Evolutionary conservation across 23 red algal genomes (phyloP).

Genomic region (Gracilaria caudata): DNA sequence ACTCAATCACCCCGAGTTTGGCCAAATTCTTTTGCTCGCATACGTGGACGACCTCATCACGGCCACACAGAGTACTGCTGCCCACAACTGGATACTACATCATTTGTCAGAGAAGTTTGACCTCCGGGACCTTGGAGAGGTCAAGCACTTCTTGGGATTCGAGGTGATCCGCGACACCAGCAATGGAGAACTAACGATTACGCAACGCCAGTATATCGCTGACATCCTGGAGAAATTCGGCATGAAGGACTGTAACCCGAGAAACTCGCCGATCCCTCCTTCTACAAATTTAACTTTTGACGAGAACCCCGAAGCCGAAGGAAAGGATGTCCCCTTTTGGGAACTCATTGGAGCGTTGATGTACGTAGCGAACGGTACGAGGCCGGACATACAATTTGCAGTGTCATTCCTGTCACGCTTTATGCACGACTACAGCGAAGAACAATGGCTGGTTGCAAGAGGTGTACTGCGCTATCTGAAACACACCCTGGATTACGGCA

Average conservation of each 20-base stretch:
- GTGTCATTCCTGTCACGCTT: conserved; percentile 3
- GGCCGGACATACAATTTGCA: conserved; percentile 25
- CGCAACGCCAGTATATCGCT: not conserved
- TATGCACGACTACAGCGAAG: conserved; percentile 19
- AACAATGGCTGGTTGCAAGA: conserved; percentile 34
- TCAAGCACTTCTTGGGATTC: conserved; percentile 1
- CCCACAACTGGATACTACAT: not conserved
- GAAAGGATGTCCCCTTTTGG: not conserved
- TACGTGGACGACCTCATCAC: conserved; percentile 39
- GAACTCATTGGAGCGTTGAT: conserved; percentile 27
- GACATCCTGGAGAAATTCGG: not conserved
- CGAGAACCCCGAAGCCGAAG: not conserved
- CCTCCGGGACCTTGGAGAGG: not conserved
- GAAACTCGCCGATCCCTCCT: not conserved
- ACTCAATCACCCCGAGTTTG: not conserved
- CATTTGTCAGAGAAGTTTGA: not conserved
- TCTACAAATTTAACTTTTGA: not conserved
- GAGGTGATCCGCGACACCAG: not conserved
- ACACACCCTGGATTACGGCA: conserved; percentile 6
- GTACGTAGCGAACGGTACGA: conserved; percentile 21
- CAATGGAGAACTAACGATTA: not conserved
- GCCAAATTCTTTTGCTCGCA: not conserved
- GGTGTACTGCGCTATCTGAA: conserved; percentile 41
- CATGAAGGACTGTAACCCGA: conserved; percentile 7
- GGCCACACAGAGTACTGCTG: not conserved